Percentiles rank a stretch among this genome's conserved stretches.
These are phyloP conservation scores for Blastobotrys petasosporus DNA, from an alignment of 1,139 yeast species.

Conservation along the genomic window DNA sequence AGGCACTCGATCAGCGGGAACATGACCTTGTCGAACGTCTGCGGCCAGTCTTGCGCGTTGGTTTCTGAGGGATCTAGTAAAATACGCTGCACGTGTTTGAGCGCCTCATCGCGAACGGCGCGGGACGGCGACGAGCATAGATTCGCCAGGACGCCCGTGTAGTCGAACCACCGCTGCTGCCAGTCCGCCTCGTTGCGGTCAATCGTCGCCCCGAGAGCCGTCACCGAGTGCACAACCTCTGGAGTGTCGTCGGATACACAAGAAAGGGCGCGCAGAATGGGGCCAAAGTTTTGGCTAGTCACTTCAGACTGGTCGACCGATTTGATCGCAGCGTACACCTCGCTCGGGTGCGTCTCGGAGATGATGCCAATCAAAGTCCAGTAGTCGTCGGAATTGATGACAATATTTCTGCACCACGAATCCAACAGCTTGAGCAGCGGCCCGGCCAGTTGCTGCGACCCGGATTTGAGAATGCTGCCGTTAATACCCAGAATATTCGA, in stretches of 20 bases:
- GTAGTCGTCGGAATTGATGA: conserved; percentile 1
- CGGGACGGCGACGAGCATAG: conserved; percentile 87
- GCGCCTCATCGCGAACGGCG: conserved; percentile 62
- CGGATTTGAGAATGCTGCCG: conserved; percentile 14
- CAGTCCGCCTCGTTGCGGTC: conserved; percentile 15
- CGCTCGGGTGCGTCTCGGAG: neutral
- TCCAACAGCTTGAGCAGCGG: conserved; percentile 36
- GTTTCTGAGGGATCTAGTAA: conserved; percentile 39
- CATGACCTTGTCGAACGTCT: conserved; percentile 62
- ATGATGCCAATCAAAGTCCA: conserved; percentile 3
- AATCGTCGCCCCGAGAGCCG: conserved; percentile 13
- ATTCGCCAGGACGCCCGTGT: conserved; percentile 61
- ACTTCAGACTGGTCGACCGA: neutral
- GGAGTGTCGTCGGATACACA: conserved; percentile 34
- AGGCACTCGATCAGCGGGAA: conserved; percentile 68
- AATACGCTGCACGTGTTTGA: conserved; percentile 43
- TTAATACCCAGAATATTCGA: conserved; percentile 11
- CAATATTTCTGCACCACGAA: neutral
- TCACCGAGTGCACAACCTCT: conserved; percentile 46
- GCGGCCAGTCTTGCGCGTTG: conserved; percentile 25
- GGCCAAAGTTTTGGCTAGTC: neutral
- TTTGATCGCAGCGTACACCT: conserved; percentile 25
- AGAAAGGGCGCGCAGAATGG: neutral
- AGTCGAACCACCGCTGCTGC: conserved; percentile 23
- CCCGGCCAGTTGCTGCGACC: conserved; percentile 28